phyloP scores from a whole-genome alignment of 805 yeast species.

The Clavispora asparagi region DNA sequence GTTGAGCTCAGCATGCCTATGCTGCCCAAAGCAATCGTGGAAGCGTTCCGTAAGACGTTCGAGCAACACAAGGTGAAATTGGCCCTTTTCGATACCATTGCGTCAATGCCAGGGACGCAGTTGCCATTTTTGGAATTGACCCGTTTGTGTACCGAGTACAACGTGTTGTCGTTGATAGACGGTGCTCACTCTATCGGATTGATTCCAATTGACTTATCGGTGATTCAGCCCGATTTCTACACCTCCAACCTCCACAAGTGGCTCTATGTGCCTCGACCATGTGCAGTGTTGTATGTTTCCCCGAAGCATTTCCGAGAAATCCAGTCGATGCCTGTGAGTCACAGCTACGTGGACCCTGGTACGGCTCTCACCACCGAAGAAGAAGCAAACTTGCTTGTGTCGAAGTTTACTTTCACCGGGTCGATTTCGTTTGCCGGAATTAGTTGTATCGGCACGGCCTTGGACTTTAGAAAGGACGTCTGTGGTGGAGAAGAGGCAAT shows the following conservation, averaged over 20 bases:
- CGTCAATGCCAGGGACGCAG: slow-evolving; percentile 59
- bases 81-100: slow-evolving; percentile 52
- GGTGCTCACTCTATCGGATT: slow-evolving; percentile 71
- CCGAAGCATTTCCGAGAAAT: slow-evolving; percentile 43
- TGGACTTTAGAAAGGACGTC: slow-evolving; percentile 45
- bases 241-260: slow-evolving; percentile 67
- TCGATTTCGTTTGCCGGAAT: slow-evolving; percentile 44
- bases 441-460: slow-evolving; percentile 42
- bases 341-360: slow-evolving; percentile 35
- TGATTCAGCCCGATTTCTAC: slow-evolving; percentile 53
- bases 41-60: slow-evolving; percentile 18
- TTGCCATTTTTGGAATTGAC: slow-evolving; percentile 52
- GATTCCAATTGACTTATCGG: slow-evolving; percentile 35
- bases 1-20: slow-evolving; percentile 13
- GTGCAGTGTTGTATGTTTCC: slow-evolving; percentile 55
- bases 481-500: slow-evolving; percentile 62
- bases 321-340: slow-evolving; percentile 57
- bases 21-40: slow-evolving; percentile 19
- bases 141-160: slow-evolving; percentile 39
- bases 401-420: slow-evolving; percentile 48
- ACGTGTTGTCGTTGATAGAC: slow-evolving; percentile 55
- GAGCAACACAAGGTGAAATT: slow-evolving; percentile 24
- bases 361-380: slow-evolving; percentile 18
- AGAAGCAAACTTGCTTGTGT: slow-evolving; percentile 26
- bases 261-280: slow-evolving; percentile 54